Evolutionary conservation across 495 filamentous ascomycete genomes (phyloP).

Genomic region (Xylaria cubensis): DNA sequence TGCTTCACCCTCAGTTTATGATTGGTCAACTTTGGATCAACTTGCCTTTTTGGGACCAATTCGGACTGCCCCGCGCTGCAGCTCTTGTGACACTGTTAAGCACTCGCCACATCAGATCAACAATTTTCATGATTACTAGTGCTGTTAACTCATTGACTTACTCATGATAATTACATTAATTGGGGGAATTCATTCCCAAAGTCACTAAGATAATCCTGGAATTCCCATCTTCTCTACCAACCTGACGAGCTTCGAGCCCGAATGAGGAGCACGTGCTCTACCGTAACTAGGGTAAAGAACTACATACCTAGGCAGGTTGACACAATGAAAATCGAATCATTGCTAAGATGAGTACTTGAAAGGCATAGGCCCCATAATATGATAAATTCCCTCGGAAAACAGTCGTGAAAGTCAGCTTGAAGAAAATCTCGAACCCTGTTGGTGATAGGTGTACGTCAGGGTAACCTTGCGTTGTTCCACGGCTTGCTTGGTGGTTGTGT

Average conservation of each 20-base stretch:
- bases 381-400: background rate
- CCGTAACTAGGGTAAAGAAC: too few relatives aligned
- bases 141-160: background rate
- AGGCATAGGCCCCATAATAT: background rate
- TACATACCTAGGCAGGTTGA: background rate
- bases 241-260: background rate
- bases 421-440: background rate
- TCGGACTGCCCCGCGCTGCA: background rate
- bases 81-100: background rate
- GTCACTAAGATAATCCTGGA: background rate
- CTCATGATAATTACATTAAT: background rate
- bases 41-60: slow-evolving; percentile 8
- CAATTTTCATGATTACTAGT: background rate
- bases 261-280: background rate
- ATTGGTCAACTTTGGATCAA: slow-evolving; percentile 3
- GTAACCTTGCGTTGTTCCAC: background rate
- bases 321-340: background rate
- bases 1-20: background rate
- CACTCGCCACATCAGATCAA: background rate
- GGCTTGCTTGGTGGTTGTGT: background rate
- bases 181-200: background rate
- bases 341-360: background rate
- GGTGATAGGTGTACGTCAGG: background rate
- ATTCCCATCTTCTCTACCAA: background rate
- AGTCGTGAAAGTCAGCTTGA: background rate